phyloP scores from a whole-genome alignment of 148 eudicot species.

The Polygonum aviculare region DNA sequence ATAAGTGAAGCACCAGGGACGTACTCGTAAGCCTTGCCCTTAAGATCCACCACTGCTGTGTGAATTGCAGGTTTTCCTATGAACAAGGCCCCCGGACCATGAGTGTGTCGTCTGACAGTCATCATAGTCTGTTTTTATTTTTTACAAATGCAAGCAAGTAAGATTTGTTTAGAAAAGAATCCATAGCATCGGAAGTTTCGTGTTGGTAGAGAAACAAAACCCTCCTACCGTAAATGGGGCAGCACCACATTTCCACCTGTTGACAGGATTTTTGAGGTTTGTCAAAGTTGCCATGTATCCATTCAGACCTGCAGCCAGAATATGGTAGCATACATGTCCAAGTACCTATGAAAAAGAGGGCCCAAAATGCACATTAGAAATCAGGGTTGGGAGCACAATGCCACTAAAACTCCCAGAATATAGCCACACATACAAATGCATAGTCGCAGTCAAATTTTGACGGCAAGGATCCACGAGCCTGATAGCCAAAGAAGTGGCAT shows the following conservation, averaged over 20 bases:
- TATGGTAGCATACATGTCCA: constrained; percentile 89
- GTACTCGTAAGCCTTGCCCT: constrained; percentile 91
- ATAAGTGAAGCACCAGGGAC: constrained; percentile 14
- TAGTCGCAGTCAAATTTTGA: constrained; percentile 97
- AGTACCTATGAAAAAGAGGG: constrained; percentile 49
- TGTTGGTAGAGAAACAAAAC: background rate
- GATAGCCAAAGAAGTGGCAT: constrained; percentile 98
- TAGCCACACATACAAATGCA: constrained; percentile 69
- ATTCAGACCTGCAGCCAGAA: constrained; percentile 91
- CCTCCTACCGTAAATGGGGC: constrained; percentile 83
- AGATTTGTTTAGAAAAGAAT: background rate
- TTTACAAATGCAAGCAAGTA: background rate
- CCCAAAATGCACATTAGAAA: background rate
- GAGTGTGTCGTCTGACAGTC: constrained; percentile 85
- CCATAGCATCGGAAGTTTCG: background rate
- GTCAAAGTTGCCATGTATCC: constrained; percentile 94
- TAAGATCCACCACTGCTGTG: constrained; percentile 87
- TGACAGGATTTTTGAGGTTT: constrained; percentile 75
- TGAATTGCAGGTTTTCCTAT: constrained; percentile 87
- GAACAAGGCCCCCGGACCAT: constrained; percentile 62
- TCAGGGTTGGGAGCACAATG: background rate
- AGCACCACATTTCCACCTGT: constrained; percentile 98
- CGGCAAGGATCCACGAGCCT: constrained; percentile 95
- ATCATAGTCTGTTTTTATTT: constrained; percentile 71
- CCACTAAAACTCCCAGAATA: background rate